A percentile compares a stretch with the other conserved stretches of the same genome.
These are phyloP conservation scores for Candida insectalens DNA, from an alignment of 805 yeast species.

Conservation along the genomic window DNA sequence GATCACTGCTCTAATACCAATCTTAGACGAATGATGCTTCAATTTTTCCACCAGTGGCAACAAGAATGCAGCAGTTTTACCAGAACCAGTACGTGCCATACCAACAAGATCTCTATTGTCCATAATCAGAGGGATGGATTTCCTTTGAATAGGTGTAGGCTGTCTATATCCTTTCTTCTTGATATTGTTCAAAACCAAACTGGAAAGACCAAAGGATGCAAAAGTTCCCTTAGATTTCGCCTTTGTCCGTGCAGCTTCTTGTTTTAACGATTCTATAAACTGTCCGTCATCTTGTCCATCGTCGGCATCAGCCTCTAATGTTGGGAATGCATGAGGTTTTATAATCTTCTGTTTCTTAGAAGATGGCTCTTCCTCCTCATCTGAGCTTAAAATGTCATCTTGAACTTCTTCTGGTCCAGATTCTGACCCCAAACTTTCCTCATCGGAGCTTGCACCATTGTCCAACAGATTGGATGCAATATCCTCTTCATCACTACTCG, in stretches of 20 bases:
- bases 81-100: slow-evolving; percentile 99
- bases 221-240: slow-evolving; percentile 68
- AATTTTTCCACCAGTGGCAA: slow-evolving; percentile 83
- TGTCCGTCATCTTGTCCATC: slow-evolving; percentile 12
- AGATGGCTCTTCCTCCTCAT: slow-evolving; percentile 32
- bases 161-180: slow-evolving; percentile 80
- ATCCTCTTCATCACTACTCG: slow-evolving; percentile 35
- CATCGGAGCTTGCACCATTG: slow-evolving; percentile 11
- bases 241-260: slow-evolving; percentile 26
- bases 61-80: slow-evolving; percentile 96
- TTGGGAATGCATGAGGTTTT: slow-evolving; percentile 22
- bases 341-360: slow-evolving; percentile 16
- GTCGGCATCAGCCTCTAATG: slow-evolving; percentile 35
- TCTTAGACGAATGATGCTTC: slow-evolving; percentile 73
- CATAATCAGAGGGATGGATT: slow-evolving; percentile 84
- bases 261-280: slow-evolving; percentile 10
- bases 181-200: slow-evolving; percentile 58
- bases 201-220: slow-evolving; percentile 83
- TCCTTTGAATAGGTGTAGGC: slow-evolving; percentile 97
- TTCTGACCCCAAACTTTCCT: slow-evolving; percentile 5
- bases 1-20: slow-evolving; percentile 83
- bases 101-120: slow-evolving; percentile 93
- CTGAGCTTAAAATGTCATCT: slow-evolving; percentile 43
- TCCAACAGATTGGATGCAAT: slow-evolving; percentile 54
- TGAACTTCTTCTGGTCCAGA: slow-evolving; percentile 25